These are phyloP conservation scores for Ophiocordyceps camponoti-floridani DNA, from an alignment of 2,329 filamentous ascomycete genomes.

Conservation along the genomic window DNA sequence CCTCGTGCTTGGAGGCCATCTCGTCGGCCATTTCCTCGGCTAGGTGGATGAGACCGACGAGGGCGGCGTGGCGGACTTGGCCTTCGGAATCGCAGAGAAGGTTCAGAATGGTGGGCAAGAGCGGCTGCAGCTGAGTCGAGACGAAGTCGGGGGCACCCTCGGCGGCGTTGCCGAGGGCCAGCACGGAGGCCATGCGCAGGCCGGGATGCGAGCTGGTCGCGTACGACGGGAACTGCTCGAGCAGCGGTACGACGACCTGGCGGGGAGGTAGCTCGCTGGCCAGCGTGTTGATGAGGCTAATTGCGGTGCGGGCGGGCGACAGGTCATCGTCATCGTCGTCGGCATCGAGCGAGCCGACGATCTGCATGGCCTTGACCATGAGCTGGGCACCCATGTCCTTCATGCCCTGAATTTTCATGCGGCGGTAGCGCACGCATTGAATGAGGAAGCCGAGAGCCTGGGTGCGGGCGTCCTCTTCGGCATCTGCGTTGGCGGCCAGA, in stretches of 20 bases:
- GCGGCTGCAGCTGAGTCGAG: slow-evolving; percentile 71
- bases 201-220: slow-evolving; percentile 57
- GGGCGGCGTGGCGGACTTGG: slow-evolving; percentile 69
- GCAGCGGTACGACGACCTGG: slow-evolving; percentile 82
- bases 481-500: slow-evolving; percentile 55
- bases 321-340: slow-evolving; percentile 58
- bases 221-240: slow-evolving; percentile 72
- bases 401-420: slow-evolving; percentile 87
- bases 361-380: slow-evolving; percentile 73
- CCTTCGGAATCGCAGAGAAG: slow-evolving; percentile 72
- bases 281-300: slow-evolving; percentile 77
- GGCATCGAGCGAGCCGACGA: slow-evolving; percentile 75
- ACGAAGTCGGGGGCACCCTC: slow-evolving; percentile 97
- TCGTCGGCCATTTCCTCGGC: slow-evolving; percentile 90
- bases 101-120: slow-evolving; percentile 70
- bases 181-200: slow-evolving; percentile 75
- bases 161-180: slow-evolving; percentile 83
- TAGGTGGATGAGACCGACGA: slow-evolving; percentile 75
- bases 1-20: slow-evolving; percentile 67
- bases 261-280: slow-evolving; percentile 77
- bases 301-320: slow-evolving; percentile 68
- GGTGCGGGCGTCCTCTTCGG: slow-evolving; percentile 70
- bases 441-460: slow-evolving; percentile 90
- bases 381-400: slow-evolving; percentile 69
- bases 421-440: slow-evolving; percentile 79